Evolutionary conservation across 495 filamentous ascomycete species (phyloP), one percentile per base, ranked within the genome.

Genomic region (Polyplosphaeria fusca): DNA sequence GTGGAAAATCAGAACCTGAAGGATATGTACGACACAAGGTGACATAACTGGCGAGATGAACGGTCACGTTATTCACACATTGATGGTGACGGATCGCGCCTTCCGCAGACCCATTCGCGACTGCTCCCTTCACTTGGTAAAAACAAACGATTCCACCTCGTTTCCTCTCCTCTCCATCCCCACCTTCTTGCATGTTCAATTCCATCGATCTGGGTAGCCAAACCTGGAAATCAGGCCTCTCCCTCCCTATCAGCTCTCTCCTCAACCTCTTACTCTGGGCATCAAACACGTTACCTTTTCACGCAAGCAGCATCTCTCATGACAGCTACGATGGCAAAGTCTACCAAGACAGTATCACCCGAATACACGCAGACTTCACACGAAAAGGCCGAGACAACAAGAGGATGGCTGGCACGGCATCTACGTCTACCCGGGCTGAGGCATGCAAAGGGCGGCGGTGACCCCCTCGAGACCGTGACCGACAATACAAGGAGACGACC

Each of bases 311-410:
- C 42, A 14, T 35, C 55, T 52, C 37, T 20, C 35, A 20, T 45
- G 20, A 47, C 39, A 37, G 47, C 27, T 37, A 46, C 40, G 47
- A 59, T 59, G 55, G 13, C 48, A 52, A 59, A 26, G 40, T 45
- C 35, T 52, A 52, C 13, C 27, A 52, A 45, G 25, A 52, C 38
- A 38, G 30, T 18, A 37, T 52, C 46, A 35, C 18, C 26, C n/a
- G 55, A 19, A 14, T 11, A 46, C 28, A 25, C 11, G 3, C 11
- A 25, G 16, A 14, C 13, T 38, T 30, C 28, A 18, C 20, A 23
- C 43, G 43, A 30, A 14, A 60, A 48, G 43, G 37, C 35, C 14
- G 22, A 19, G 46, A 46, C 37, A 23, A 43, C 50, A 25, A 60
- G 49, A 43, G 42, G 49, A 20, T 53, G 57, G 49, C 42, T 49